Base-by-base conservation (phyloP, 805 yeast genomes). In the Kodamaea jinghongensis region DNA sequence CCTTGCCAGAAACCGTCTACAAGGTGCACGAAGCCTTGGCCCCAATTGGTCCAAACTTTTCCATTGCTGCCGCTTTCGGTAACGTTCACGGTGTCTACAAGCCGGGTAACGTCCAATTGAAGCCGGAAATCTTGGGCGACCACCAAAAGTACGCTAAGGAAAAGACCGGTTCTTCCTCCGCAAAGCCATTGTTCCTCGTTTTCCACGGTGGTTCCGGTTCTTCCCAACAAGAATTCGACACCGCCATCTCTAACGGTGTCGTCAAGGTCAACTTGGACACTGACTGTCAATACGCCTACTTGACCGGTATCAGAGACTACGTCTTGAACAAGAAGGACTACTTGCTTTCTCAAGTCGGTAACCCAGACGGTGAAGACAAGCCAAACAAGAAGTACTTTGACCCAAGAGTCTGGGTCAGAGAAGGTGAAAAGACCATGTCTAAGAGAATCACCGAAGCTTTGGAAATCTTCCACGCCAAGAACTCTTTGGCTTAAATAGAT, bases 191-290 rank as follows among this genome's bases (percentile, higher is more conserved):
- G 65, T 93, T 81, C 86, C 80, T 93, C 57, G 99, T 93, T 55
- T 93, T 93, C 97, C 99, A 93, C 81, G 99, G 99, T 76, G 99
- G 99, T 72, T 93, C 99, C 50, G 99, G 99, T 72, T 93, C 99
- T 41, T 61, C 93, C 52, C 95, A 85, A 73, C 68, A 73, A 52
- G 99, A 93, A 75, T 93, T 86, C 71, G 84, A 86, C 75, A 80
- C 81, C 54, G 99, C 89, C 65, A 93, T 93, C 72, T 69, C 66
- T 66, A 75, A 79, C 74, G 99, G 99, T 79, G 97, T 90, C 58
- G 96, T 90, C 61, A 93, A 93, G 84, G 99, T 93, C 67, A 93
- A 93, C 82, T 81, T 93, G 70, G 99, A 93, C 76, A 93, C 99
- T 57, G 99, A 93, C 77, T 87, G 96, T 73, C 99, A 93, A 78